Percentiles rank a stretch among this genome's conserved stretches.
Conservation (phyloP, 805 yeast genomes). For the Candida tammaniensis region DNA sequence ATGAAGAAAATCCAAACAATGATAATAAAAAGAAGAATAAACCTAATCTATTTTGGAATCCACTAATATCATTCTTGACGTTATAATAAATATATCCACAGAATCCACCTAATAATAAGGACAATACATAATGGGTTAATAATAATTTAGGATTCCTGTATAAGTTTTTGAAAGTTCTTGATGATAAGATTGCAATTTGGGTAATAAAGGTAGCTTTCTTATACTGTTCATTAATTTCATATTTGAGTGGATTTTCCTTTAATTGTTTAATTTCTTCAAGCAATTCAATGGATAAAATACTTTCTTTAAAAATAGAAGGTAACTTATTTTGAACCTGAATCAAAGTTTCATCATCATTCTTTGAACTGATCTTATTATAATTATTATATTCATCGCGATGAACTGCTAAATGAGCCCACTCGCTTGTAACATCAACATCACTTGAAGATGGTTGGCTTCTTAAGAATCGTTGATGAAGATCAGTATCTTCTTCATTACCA, state of each 20-base stretch:
- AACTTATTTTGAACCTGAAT: conserved; percentile 26
- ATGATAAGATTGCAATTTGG: conserved; percentile 73
- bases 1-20: conserved; percentile 88
- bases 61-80: conserved; percentile 85
- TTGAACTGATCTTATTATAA: conserved; percentile 16
- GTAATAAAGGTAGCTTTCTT: conserved; percentile 55
- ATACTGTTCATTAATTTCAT: conserved; percentile 31
- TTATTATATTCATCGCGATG: conserved; percentile 65
- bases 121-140: conserved; percentile 76
- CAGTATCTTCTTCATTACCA: conserved; percentile 16
- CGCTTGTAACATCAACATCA: conserved; percentile 61
- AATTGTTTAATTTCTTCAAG: conserved; percentile 33
- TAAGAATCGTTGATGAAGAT: conserved; percentile 30
- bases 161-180: conserved; percentile 86
- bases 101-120: conserved; percentile 73
- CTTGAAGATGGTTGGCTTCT: conserved; percentile 15
- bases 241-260: conserved; percentile 20
- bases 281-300: conserved; percentile 40
- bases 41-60: conserved; percentile 94
- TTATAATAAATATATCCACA: conserved; percentile 85
- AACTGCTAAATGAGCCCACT: conserved; percentile 83
- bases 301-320: conserved; percentile 34
- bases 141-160: conserved; percentile 91
- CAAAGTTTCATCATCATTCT: conserved; percentile 21
- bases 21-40: conserved; percentile 88